Percentiles rank a stretch among this genome's conserved stretches.
Evolutionary conservation across 169 alveolate species (phyloP).

Genomic region (Plasmodium falciparum): DNA sequence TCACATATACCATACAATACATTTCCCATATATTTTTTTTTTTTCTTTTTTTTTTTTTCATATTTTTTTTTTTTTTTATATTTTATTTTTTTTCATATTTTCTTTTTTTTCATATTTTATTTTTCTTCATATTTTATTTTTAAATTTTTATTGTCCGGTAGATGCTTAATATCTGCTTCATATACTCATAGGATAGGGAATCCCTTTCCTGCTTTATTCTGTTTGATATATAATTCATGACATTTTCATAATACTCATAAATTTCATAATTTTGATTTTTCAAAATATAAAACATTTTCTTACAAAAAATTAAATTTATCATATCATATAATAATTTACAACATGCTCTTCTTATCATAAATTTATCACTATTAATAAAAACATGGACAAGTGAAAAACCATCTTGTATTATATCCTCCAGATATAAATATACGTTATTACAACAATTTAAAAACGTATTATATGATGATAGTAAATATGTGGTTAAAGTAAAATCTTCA

Average conservation of each 20-base stretch:
- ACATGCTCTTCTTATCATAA: conserved; percentile 22
- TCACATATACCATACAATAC: neutral
- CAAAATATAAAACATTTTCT: conserved; percentile 41
- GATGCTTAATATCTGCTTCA: conserved; percentile 12
- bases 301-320: conserved; percentile 31
- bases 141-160: neutral
- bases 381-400: conserved; percentile 16
- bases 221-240: conserved; percentile 29
- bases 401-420: conserved; percentile 43
- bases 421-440: conserved; percentile 14
- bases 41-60: neutral
- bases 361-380: conserved; percentile 20
- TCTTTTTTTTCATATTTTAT: neutral
- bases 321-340: conserved; percentile 35
- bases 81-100: neutral
- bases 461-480: conserved; percentile 43
- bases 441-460: conserved; percentile 33
- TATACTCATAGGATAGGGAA: neutral
- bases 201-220: conserved; percentile 13
- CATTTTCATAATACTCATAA: neutral
- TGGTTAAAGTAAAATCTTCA: conserved; percentile 10
- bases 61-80: too few species aligned
- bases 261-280: conserved; percentile 26
- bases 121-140: neutral
- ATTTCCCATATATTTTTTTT: neutral